These are phyloP conservation scores for Mycosphaerella arachidis DNA, from an alignment of 2,329 filamentous ascomycete species.

Conservation along the genomic window DNA sequence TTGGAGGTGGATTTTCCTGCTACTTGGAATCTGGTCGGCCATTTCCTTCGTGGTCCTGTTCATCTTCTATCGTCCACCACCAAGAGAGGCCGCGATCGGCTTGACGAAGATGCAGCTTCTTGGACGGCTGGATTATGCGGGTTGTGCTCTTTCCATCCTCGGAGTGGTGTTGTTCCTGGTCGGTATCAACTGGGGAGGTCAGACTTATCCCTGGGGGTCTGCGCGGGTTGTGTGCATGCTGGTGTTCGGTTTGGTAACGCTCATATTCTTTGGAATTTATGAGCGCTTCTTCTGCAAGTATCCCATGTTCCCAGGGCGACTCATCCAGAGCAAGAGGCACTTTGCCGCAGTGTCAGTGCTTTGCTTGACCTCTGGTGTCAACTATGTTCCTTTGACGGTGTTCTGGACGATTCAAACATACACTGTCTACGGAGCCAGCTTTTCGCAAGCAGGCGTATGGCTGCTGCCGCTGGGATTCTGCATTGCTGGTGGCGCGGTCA, in stretches of 20 bases:
- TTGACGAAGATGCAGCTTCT: conserved; percentile 40
- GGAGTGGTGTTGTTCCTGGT: conserved; percentile 49
- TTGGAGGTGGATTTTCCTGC: conserved; percentile 53
- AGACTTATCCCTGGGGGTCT: conserved; percentile 14
- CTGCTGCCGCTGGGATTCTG: conserved; percentile 60
- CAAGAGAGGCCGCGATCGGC: conserved; percentile 37
- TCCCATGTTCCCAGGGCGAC: conserved; percentile 28
- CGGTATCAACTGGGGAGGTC: conserved; percentile 28
- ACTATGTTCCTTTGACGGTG: conserved; percentile 38
- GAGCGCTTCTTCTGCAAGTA: conserved; percentile 20
- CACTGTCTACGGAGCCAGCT: conserved; percentile 52
- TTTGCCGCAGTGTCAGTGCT: conserved; percentile 19
- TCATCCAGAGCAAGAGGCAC: conserved; percentile 25
- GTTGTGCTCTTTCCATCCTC: conserved; percentile 46
- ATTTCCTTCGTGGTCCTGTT: conserved; percentile 47
- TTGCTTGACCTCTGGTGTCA: conserved; percentile 29
- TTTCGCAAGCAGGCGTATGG: conserved; percentile 49
- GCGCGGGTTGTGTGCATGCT: conserved; percentile 21
- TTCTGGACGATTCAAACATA: conserved; percentile 61
- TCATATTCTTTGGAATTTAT: conserved; percentile 23
- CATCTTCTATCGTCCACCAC: conserved; percentile 51
- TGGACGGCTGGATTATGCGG: conserved; percentile 47
- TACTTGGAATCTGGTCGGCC: conserved; percentile 50
- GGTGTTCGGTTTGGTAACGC: conserved; percentile 19
- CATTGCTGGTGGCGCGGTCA: conserved; percentile 56